Evolutionary conservation across 2,329 filamentous ascomycete species (phyloP).

Genomic region (Fusarium neocosmosporiellum): DNA sequence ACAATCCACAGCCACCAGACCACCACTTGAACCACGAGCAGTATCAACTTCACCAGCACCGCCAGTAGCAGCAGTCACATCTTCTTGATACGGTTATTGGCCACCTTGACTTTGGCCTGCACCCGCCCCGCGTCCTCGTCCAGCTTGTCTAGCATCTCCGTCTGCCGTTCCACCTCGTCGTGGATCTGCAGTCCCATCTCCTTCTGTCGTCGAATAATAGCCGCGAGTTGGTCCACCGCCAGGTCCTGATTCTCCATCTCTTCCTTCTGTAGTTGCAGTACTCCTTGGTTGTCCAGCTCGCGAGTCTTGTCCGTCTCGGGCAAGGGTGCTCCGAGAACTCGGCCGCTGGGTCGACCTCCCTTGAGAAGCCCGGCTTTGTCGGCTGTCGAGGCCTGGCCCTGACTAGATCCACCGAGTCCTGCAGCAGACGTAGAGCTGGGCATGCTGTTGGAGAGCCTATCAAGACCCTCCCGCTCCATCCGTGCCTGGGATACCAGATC

Average conservation of each 20-base stretch:
- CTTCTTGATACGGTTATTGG: slow-evolving; percentile 77
- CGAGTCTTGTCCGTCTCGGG: slow-evolving; percentile 81
- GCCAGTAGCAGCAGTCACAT: slow-evolving; percentile 59
- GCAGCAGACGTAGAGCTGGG: slow-evolving; percentile 44
- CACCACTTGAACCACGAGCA: slow-evolving; percentile 44
- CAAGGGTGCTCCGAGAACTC: slow-evolving; percentile 78
- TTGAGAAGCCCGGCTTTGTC: slow-evolving; percentile 63
- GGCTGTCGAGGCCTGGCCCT: slow-evolving; percentile 60
- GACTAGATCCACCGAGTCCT: slow-evolving; percentile 56
- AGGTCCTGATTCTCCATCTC: slow-evolving; percentile 81
- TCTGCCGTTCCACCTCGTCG: slow-evolving; percentile 78
- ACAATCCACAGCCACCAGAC: slow-evolving; percentile 49
- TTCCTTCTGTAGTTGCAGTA: slow-evolving; percentile 78
- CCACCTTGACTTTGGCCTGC: slow-evolving; percentile 76
- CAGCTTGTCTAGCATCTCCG: slow-evolving; percentile 74
- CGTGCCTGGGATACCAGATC: slow-evolving; percentile 77
- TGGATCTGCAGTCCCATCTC: slow-evolving; percentile 84
- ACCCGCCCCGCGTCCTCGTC: slow-evolving; percentile 75
- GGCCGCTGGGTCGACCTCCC: slow-evolving; percentile 58
- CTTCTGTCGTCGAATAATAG: slow-evolving; percentile 77
- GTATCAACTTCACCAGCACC: slow-evolving; percentile 41
- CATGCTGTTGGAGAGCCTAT: slow-evolving; percentile 74
- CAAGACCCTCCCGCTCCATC: slow-evolving; percentile 80
- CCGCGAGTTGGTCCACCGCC: slow-evolving; percentile 74
- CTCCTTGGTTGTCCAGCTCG: slow-evolving; percentile 80